Percentiles rank a stretch among this genome's conserved stretches.
Evolutionary conservation across 345 rosid species (phyloP).

Genomic region (Salix koriyanagi): DNA sequence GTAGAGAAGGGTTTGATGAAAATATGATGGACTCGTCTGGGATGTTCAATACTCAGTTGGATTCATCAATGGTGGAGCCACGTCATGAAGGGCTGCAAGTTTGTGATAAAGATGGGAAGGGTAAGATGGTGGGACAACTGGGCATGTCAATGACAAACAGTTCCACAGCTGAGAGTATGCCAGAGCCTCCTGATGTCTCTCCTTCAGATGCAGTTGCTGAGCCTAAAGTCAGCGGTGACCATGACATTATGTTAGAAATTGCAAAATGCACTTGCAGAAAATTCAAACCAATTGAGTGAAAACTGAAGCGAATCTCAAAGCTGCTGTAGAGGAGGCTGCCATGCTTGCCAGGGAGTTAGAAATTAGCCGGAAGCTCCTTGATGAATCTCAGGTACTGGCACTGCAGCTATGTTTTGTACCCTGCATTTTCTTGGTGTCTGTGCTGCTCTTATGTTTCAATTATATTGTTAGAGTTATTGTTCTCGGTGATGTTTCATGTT

Average conservation of each 20-base stretch:
- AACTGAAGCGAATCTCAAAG: constrained; percentile 57
- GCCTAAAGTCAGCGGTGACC: constrained; percentile 30
- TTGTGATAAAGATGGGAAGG: constrained; percentile 56
- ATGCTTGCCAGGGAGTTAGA: constrained; percentile 69
- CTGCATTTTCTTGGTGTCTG: background rate
- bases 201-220: constrained; percentile 42
- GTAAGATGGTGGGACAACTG: constrained; percentile 48
- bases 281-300: constrained; percentile 56
- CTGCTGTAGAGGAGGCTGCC: constrained; percentile 69
- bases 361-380: constrained; percentile 66
- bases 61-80: constrained; percentile 81
- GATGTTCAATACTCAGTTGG: constrained; percentile 60
- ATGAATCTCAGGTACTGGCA: constrained; percentile 87
- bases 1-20: constrained; percentile 87
- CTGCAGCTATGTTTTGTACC: background rate
- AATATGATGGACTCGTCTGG: constrained; percentile 92
- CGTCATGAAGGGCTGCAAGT: constrained; percentile 53
- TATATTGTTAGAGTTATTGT: background rate
- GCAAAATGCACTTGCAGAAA: constrained; percentile 54
- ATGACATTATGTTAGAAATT: constrained; percentile 47
- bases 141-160: constrained; percentile 74
- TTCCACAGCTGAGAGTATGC: constrained; percentile 85
- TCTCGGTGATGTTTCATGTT: background rate
- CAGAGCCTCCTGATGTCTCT: constrained; percentile 38
- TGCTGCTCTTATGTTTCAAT: background rate